Evolutionary conservation across 441 rosid species (phyloP), one percentile per base, ranked within the genome.

Genomic region (Viola pubescens): DNA sequence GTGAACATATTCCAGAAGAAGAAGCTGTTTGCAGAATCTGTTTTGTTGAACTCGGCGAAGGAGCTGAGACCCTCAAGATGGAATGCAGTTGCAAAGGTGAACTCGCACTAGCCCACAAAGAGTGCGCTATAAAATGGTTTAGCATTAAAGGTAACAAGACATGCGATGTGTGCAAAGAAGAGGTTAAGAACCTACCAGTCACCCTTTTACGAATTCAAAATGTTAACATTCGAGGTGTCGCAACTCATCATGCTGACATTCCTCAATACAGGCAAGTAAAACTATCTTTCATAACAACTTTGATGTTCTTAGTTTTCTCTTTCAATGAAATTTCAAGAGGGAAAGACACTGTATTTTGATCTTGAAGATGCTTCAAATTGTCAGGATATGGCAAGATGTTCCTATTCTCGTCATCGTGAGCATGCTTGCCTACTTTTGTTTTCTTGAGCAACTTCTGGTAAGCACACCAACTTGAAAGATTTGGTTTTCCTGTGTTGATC

Each of bases 71-170:
- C 44, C 80, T 87, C 43, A 85, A 82, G 73, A 85, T 87, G 91
- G 95, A 82, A 72, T 85, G 95, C 70, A 80, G 91, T 76, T 87
- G 91, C 79, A 87, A 81, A 74, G 95, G 95, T 19, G 91, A 78
- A 65, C 84, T 87, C 54, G 86, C 84, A 13, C 76, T 87, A 19
- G 91, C 87, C 44, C 95, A 87, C 70, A 77, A 79, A 75, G 86
- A 81, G 56, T 87, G 91, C 70, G 91, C 87, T 37, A 59, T 87
- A 50, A 85, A 87, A 73, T 87, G 95, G 95, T 87, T 87, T 71
- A 83, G 84, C 77, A 81, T 85, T 45, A 85, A 87, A 77, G 95
- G 95, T 60, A 87, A 87, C 77, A 87, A 78, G 72, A 83, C 72
- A 48, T 87, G 95, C 49, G 95, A 87, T 48, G 89, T 87, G 49